These are phyloP conservation scores for Vishniacozyma victoriae DNA, from an alignment of 768 basidiomycete species.

Conservation along the genomic window DNA sequence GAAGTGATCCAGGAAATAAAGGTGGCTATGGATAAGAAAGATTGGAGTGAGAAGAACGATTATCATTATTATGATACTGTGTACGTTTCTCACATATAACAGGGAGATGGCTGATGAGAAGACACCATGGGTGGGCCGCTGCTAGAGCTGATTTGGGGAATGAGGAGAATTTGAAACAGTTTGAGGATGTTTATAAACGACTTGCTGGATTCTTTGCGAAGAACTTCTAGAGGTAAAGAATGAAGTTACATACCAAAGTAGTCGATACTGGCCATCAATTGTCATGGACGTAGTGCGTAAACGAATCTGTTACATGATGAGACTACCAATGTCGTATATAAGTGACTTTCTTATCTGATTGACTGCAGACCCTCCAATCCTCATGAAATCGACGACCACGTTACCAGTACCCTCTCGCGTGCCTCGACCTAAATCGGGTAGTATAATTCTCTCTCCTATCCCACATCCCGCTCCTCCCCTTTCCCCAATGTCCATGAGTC, in stretches of 20 bases:
- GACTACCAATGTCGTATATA: slow-evolving; percentile 10
- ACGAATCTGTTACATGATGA: neutral
- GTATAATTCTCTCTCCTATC: slow-evolving; percentile 27
- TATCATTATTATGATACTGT: slow-evolving; percentile 48
- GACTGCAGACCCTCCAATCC: too few relatives aligned
- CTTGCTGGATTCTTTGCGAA: slow-evolving; percentile 51
- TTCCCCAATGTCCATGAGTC: slow-evolving; percentile 6
- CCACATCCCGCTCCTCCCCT: slow-evolving; percentile 7
- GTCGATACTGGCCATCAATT: neutral
- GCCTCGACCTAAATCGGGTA: slow-evolving; percentile 14
- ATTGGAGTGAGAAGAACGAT: slow-evolving; percentile 53
- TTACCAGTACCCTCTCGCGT: slow-evolving; percentile 3
- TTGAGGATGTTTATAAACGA: slow-evolving; percentile 56
- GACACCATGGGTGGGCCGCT: slow-evolving; percentile 60
- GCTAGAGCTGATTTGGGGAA: slow-evolving; percentile 58
- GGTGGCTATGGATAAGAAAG: slow-evolving; percentile 53
- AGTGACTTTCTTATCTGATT: too few relatives aligned
- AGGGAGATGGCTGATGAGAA: slow-evolving; percentile 28
- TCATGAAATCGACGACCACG: too few relatives aligned
- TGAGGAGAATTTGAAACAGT: slow-evolving; percentile 58
- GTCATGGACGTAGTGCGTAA: neutral
- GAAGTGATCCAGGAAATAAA: slow-evolving; percentile 51
- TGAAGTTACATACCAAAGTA: neutral
- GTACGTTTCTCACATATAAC: slow-evolving; percentile 14
- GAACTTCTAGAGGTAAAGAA: too few relatives aligned